Conservation (phyloP, 139 green algal species). For the Coelastrella sp. region DNA sequence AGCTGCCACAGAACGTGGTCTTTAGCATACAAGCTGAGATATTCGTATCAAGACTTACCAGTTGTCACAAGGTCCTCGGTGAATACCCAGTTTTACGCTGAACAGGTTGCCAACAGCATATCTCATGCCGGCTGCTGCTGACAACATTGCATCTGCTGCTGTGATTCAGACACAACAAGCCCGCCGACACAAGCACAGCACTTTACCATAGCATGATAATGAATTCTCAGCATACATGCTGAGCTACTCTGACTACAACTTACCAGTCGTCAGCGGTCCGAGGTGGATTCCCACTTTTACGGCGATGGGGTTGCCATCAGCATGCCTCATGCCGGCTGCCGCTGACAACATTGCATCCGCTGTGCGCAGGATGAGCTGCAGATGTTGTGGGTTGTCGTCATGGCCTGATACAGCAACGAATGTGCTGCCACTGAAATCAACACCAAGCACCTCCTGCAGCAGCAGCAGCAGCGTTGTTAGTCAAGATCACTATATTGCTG, state of each 20-base stretch:
- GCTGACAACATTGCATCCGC: constrained; percentile 31
- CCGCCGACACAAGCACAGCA: no score
- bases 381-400: constrained; percentile 41
- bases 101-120: constrained; percentile 21
- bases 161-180: no score
- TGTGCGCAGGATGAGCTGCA: constrained; percentile 10
- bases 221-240: no score
- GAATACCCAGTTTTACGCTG: constrained; percentile 22
- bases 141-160: constrained; percentile 36
- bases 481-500: no score
- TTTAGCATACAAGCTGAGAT: no score
- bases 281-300: constrained; percentile 39
- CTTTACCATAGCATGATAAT: no score
- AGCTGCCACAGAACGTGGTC: no score
- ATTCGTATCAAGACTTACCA: no score
- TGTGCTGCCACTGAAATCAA: constrained; percentile 45
- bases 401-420: constrained; percentile 51
- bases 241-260: not conserved
- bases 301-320: constrained; percentile 18
- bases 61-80: no score
- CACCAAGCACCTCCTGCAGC: constrained; percentile 34
- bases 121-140: constrained; percentile 4
- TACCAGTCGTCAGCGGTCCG: constrained; percentile 40
- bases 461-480: not conserved
- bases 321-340: constrained; percentile 8